Conservation (phyloP, 192 early-diverging fungal species). For the Coemansia sp. region DNA sequence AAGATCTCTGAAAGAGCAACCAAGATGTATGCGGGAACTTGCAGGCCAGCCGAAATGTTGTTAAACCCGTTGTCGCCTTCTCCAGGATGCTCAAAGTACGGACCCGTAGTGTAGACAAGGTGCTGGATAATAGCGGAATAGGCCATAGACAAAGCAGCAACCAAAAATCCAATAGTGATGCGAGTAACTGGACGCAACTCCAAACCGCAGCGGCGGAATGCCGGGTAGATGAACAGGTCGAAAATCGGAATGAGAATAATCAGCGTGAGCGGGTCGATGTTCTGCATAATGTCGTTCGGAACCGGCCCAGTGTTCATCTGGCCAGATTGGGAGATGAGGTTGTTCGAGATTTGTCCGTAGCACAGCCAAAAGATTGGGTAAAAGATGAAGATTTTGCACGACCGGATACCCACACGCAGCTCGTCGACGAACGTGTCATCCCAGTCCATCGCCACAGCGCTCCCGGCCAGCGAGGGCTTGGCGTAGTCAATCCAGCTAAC, state of each 20-base stretch:
- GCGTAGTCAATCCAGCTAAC: conserved; percentile 56
- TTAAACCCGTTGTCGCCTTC: conserved; percentile 49
- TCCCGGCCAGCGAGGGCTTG: conserved; percentile 51
- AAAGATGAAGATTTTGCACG: conserved; percentile 66
- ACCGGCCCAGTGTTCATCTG: conserved; percentile 56
- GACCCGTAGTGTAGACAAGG: conserved; percentile 54
- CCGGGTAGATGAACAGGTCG: conserved; percentile 55
- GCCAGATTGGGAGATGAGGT: conserved; percentile 59
- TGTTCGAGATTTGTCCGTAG: conserved; percentile 63
- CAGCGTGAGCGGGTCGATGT: conserved; percentile 56
- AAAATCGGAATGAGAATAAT: conserved; percentile 57
- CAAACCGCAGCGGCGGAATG: conserved; percentile 52
- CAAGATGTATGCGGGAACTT: conserved; percentile 56
- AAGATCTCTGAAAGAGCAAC: conserved; percentile 60
- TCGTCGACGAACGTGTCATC: conserved; percentile 72
- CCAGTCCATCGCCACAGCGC: conserved; percentile 47
- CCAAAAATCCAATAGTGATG: conserved; percentile 56
- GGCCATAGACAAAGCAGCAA: conserved; percentile 55
- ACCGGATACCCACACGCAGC: conserved; percentile 54
- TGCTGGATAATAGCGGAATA: conserved; percentile 59
- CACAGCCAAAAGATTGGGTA: conserved; percentile 75
- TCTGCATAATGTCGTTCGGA: conserved; percentile 63
- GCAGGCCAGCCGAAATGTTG: conserved; percentile 53
- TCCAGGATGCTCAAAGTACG: conserved; percentile 39
- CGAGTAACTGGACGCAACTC: conserved; percentile 55